Evolutionary conservation across 441 rosid species (phyloP).

Genomic region (Daphne laureola): DNA sequence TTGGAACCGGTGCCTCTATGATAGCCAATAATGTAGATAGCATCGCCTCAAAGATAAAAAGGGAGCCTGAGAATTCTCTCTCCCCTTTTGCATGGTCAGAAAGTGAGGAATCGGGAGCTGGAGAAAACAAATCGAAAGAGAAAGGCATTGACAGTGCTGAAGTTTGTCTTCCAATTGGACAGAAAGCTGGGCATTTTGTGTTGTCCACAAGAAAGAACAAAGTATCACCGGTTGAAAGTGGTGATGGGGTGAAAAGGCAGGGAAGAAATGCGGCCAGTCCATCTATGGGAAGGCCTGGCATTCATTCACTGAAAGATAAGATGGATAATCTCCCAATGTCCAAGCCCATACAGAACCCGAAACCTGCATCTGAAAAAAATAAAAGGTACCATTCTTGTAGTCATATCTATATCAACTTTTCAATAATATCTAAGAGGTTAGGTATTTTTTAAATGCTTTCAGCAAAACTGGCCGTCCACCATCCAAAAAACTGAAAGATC

Average conservation of each 20-base stretch:
- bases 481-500: constrained; percentile 71
- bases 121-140: constrained; percentile 60
- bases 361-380: constrained; percentile 60
- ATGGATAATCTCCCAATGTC: constrained; percentile 43
- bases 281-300: constrained; percentile 40
- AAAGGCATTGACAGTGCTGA: constrained; percentile 46
- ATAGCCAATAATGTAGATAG: constrained; percentile 34
- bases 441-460: constrained; percentile 15
- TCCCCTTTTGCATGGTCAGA: constrained; percentile 77
- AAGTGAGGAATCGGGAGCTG: constrained; percentile 88
- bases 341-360: constrained; percentile 50
- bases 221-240: constrained; percentile 43
- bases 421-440: constrained; percentile 3
- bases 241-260: constrained; percentile 65
- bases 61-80: constrained; percentile 56
- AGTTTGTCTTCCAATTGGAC: constrained; percentile 30
- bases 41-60: constrained; percentile 42
- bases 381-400: constrained; percentile 36
- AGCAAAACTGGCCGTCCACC: constrained; percentile 95
- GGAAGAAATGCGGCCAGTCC: constrained; percentile 72
- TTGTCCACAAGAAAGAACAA: constrained; percentile 55
- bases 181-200: constrained; percentile 41
- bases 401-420: constrained; percentile 2
- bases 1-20: constrained; percentile 39
- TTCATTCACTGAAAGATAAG: constrained; percentile 53